Evolutionary conservation across 345 rosid species (phyloP).

Genomic region (Ceriops tagal): DNA sequence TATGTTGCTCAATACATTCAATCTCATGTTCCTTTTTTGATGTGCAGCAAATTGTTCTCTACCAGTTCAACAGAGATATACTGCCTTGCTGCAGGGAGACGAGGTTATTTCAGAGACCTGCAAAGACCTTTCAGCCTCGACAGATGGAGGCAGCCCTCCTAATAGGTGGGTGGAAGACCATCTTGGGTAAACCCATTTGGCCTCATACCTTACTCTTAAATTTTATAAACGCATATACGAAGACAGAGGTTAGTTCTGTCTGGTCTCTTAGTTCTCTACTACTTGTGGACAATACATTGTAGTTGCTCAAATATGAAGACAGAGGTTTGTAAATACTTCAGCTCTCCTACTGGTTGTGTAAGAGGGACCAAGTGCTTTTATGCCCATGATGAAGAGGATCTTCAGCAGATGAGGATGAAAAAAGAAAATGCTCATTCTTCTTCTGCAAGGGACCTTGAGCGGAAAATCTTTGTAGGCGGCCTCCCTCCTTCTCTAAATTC

Average conservation of each 20-base stretch:
- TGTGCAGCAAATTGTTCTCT: constrained; percentile 47
- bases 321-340: constrained; percentile 44
- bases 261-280: constrained; percentile 8
- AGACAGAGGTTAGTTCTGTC: neutral
- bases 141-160: constrained; percentile 26
- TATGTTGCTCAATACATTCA: constrained; percentile 9
- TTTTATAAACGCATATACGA: neutral
- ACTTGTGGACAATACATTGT: constrained; percentile 17
- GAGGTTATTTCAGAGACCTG: constrained; percentile 31
- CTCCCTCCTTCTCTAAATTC: constrained; percentile 48
- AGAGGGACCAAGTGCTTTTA: constrained; percentile 49
- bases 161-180: constrained; percentile 29
- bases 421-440: constrained; percentile 17
- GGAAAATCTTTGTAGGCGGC: constrained; percentile 55
- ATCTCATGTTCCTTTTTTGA: constrained; percentile 19
- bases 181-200: constrained; percentile 9
- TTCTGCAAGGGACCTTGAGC: constrained; percentile 14
- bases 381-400: constrained; percentile 44
- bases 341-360: constrained; percentile 41
- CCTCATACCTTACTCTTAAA: neutral
- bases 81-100: constrained; percentile 31
- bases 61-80: constrained; percentile 30
- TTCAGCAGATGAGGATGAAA: constrained; percentile 30
- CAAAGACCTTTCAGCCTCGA: constrained; percentile 23
- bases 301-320: constrained; percentile 26